A percentile compares a stretch with the other conserved stretches of the same genome.
These are phyloP conservation scores for Priceomyces castillae DNA, from an alignment of 805 yeast genomes.

Conservation along the genomic window DNA sequence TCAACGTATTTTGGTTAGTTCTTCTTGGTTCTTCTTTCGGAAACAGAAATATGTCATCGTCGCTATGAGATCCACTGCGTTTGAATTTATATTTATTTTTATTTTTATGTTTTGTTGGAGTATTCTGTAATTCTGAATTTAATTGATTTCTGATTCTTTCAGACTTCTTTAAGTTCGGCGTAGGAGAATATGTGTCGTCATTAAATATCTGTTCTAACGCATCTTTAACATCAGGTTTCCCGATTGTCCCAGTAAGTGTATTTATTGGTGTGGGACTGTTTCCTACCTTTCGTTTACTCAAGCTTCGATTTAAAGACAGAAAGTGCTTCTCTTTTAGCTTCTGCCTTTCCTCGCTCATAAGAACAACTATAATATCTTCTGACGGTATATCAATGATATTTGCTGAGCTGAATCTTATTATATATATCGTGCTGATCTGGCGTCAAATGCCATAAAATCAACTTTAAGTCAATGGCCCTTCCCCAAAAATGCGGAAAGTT, in stretches of 20 bases:
- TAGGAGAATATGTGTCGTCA: constrained; percentile 1
- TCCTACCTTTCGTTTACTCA: constrained; percentile 4
- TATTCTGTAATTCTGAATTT: constrained; percentile 3
- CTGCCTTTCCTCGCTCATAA: constrained; percentile 7
- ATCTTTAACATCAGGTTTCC: neutral
- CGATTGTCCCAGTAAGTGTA: constrained; percentile 1
- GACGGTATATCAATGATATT: too few species aligned
- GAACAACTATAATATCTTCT: neutral
- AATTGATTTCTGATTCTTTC: constrained; percentile 4
- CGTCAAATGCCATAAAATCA: too few species aligned
- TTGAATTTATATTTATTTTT: neutral
- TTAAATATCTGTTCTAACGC: neutral
- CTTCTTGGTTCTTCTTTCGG: neutral
- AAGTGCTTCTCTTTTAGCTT: constrained; percentile 7
- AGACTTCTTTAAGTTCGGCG: constrained; percentile 2
- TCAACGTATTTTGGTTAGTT: neutral
- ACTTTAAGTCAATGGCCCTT: too few species aligned
- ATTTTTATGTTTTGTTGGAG: neutral
- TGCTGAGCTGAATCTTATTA: too few species aligned
- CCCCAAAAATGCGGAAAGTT: neutral
- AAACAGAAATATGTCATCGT: constrained; percentile 2
- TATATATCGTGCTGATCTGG: too few species aligned
- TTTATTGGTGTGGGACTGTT: constrained; percentile 7
- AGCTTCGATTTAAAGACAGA: constrained; percentile 5
- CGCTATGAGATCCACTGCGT: neutral